These are phyloP conservation scores for Exutisphaerella laricina DNA, from an alignment of 2,329 filamentous ascomycete species.

Conservation along the genomic window DNA sequence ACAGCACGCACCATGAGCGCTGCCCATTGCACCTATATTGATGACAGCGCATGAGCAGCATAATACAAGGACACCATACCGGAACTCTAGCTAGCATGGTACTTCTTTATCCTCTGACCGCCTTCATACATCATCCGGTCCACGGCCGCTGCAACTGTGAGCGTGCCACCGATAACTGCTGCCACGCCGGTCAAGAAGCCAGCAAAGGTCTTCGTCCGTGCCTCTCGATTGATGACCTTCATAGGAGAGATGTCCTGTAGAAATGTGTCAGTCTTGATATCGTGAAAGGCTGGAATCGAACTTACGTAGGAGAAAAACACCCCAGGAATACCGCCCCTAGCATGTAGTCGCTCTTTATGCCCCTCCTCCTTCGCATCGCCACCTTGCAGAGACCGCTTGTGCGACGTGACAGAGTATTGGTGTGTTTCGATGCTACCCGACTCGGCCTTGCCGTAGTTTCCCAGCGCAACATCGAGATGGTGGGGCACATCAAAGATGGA, in stretches of 20 bases:
- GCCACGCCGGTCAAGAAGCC: conserved; percentile 92
- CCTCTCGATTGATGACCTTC: conserved; percentile 98
- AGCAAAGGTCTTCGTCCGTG: conserved; percentile 79
- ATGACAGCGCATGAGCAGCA: no score
- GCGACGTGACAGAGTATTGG: conserved; percentile 96
- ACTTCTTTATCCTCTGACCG: conserved; percentile 75
- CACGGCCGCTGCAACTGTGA: conserved; percentile 91
- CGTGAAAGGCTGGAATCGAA: conserved; percentile 28
- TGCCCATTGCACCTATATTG: no score
- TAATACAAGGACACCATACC: no score
- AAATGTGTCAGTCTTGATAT: conserved; percentile 22
- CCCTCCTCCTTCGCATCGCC: conserved; percentile 81
- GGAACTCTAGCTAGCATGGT: conserved; percentile 59
- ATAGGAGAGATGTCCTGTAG: conserved; percentile 84
- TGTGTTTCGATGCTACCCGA: conserved; percentile 88
- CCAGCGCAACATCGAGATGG: conserved; percentile 58
- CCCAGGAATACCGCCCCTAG: conserved; percentile 85
- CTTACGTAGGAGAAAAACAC: conserved; percentile 97
- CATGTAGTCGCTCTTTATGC: conserved; percentile 86
- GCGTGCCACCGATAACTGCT: conserved; percentile 86
- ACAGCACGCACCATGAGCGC: no score
- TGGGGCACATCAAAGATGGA: conserved; percentile 32
- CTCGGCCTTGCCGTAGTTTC: conserved; percentile 58
- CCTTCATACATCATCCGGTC: conserved; percentile 92
- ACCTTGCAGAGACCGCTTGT: conserved; percentile 80